Percentiles rank a stretch among this genome's conserved stretches.
These are phyloP conservation scores for Escallonia rubra DNA, from an alignment of 129 eudicot species.

Conservation along the genomic window DNA sequence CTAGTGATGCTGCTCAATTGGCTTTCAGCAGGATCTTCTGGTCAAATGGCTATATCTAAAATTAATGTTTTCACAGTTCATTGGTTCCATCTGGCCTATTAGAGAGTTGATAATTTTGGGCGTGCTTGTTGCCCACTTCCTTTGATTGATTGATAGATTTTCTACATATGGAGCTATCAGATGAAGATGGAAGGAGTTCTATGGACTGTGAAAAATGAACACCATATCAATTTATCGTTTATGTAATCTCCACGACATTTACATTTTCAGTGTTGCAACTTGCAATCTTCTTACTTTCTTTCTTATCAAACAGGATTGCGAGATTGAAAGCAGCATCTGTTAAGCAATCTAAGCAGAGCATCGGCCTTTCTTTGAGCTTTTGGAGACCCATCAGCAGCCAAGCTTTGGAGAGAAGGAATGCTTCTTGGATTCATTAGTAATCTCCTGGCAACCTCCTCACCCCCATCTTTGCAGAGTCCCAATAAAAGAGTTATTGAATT, in stretches of 20 bases:
- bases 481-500: conserved; percentile 54
- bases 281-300: conserved; percentile 13
- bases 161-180: background rate
- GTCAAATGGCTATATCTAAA: background rate
- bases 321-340: conserved; percentile 67
- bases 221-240: conserved; percentile 21
- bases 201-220: conserved; percentile 16
- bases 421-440: conserved; percentile 64
- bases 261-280: conserved; percentile 12
- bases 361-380: conserved; percentile 82
- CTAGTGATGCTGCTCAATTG: background rate
- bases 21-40: background rate
- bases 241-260: conserved; percentile 28
- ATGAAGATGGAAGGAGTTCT: conserved; percentile 3
- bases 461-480: conserved; percentile 76
- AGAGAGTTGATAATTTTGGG: background rate
- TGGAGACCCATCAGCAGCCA: conserved; percentile 69
- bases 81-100: background rate
- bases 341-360: conserved; percentile 76
- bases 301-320: conserved; percentile 42
- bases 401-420: conserved; percentile 68
- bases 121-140: no score
- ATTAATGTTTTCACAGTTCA: background rate
- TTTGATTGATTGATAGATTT: background rate
- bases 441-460: conserved; percentile 58